Conservation (phyloP, 306 rosid genomes). For the Herpetospermum pedunculosum region DNA sequence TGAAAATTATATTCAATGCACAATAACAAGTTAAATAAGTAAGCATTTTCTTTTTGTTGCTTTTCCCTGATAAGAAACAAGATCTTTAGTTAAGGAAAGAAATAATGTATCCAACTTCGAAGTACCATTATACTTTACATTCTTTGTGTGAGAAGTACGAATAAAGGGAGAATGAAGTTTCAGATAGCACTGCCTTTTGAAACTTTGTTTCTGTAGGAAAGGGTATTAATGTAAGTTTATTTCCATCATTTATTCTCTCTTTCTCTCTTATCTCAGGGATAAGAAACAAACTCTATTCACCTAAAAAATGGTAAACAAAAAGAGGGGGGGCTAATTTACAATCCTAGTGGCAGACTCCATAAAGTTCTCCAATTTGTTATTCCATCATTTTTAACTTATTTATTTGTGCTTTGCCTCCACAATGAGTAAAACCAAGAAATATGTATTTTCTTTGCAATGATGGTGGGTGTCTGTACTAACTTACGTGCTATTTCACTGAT, state of each 20-base stretch:
- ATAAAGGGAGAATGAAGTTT: neutral
- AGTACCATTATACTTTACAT: neutral
- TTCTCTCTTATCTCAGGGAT: neutral
- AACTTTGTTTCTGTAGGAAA: neutral
- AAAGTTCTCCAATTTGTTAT: neutral
- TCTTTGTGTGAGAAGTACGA: neutral
- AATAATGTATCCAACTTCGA: neutral
- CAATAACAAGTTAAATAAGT: neutral
- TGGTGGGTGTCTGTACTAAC: slow-evolving; percentile 2
- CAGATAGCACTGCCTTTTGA: neutral
- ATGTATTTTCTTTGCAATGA: neutral
- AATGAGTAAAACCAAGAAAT: neutral
- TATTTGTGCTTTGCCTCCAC: neutral
- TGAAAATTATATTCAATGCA: neutral
- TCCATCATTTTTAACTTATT: neutral
- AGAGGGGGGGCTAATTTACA: neutral
- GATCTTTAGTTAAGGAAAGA: neutral
- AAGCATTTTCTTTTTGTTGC: neutral
- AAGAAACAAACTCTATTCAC: neutral
- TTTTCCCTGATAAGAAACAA: neutral
- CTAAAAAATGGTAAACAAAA: neutral
- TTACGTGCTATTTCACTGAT: neutral
- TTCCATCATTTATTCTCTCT: neutral
- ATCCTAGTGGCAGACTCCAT: neutral
- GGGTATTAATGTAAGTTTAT: neutral